These are phyloP conservation scores for Asterella californica DNA, from an alignment of 225 moss, liverwort and hornwort species.

Conservation along the genomic window DNA sequence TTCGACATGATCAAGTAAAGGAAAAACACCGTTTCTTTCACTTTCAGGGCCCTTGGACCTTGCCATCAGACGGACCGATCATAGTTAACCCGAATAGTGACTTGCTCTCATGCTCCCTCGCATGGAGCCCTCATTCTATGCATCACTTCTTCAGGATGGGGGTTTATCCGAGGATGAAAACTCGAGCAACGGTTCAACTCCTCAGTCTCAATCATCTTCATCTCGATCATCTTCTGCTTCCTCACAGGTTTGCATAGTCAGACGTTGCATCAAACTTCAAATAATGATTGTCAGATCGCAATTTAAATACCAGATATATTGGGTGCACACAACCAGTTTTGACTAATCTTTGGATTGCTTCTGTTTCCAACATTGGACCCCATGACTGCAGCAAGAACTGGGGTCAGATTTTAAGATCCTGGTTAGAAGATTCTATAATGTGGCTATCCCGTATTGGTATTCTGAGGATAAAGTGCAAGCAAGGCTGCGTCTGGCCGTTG, in stretches of 20 bases:
- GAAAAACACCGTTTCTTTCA: background rate
- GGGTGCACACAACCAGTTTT: background rate
- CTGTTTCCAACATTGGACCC: background rate
- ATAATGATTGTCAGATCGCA: no score
- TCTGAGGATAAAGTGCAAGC: conserved; percentile 86
- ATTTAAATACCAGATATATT: background rate
- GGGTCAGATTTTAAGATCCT: conserved; percentile 72
- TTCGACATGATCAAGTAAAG: background rate
- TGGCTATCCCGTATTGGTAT: conserved; percentile 92
- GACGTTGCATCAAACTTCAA: background rate
- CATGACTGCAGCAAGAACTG: conserved; percentile 49
- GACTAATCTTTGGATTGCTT: background rate
- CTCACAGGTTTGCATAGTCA: conserved; percentile 10
- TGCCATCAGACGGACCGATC: background rate
- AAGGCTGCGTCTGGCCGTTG: conserved; percentile 64
- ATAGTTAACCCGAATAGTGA: background rate
- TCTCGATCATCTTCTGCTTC: background rate
- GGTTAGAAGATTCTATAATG: conserved; percentile 69
- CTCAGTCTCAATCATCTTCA: background rate
- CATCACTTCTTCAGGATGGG: conserved; percentile 25
- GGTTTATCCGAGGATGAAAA: conserved; percentile 10
- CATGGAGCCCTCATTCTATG: conserved; percentile 32
- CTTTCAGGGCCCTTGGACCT: background rate
- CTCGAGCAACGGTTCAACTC: background rate
- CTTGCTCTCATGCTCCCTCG: background rate